Base-by-base conservation (phyloP, 768 basidiomycete genomes). In the Kwoniella dendrophila region DNA sequence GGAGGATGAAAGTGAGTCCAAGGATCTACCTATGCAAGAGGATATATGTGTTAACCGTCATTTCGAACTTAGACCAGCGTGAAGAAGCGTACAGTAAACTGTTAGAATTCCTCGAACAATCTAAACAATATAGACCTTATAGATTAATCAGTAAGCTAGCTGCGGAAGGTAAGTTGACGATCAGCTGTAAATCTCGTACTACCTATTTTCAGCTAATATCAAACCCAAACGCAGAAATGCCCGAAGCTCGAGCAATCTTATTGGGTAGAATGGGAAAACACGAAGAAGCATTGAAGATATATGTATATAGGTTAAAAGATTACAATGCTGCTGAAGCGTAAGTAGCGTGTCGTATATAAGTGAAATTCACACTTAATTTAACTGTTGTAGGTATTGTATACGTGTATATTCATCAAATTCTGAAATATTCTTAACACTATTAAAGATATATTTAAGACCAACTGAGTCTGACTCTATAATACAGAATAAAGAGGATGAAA, bases 241-340 rank as follows among this genome's bases (percentile, higher is more conserved):
- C 85, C 62, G 92, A 98, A 78, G 92, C 90, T 16, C 87, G 92
- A 41, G 96, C 96, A 0, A 87, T 97, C 61, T 83, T 99, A 6
- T 82, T 97, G 10, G 96, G 96, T 10, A 84, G 89, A 45, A 83
- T 97, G 63, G 92, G 90, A 1, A 86, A 90, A 56, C 95, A 98
- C 64, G 92, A 96, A 64, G 90, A 88, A 63, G 93, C 95, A 0
- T 84, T 98, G n/a, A 91, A 94, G 73, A 84, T 95, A 14, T 99
- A 98, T 75, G 92, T 94, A 5, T 89, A 97, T 73, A 86, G 87
- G 34, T 82, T 98, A 32, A 84, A 87, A 38, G 89, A 94, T 72
- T 92, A 88, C 75, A 63, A 80, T 27, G 92, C 92, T 64, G 96
- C 96, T 0, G 96, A 98, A 81, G 86, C 89, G 91, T 94, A 70